phyloP scores from a whole-genome alignment of 2,329 filamentous ascomycete species.

The Penicillium sp. region DNA sequence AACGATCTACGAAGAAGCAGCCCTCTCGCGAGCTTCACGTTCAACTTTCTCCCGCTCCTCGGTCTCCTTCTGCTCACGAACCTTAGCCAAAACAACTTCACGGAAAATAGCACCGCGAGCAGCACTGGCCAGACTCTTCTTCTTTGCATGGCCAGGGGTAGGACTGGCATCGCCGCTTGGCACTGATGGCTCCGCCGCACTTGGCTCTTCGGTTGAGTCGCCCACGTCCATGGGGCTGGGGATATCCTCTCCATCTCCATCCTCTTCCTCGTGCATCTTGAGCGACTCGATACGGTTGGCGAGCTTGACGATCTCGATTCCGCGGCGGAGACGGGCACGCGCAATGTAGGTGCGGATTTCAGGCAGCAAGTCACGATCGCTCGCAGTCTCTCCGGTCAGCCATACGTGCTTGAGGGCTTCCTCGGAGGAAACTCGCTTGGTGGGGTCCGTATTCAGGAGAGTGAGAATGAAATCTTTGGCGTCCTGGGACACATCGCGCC shows the following conservation, averaged over 20 bases:
- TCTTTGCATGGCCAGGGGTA: slow-evolving; percentile 41
- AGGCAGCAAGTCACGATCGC: slow-evolving; percentile 93
- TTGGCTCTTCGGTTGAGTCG: slow-evolving; percentile 49
- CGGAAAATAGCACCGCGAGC: slow-evolving; percentile 78
- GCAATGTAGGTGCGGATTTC: slow-evolving; percentile 95
- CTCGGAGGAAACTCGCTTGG: slow-evolving; percentile 74
- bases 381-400: slow-evolving; percentile 88
- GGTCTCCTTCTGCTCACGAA: slow-evolving; percentile 85
- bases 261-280: slow-evolving; percentile 88
- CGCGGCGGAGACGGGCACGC: slow-evolving; percentile 84
- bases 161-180: slow-evolving; percentile 25
- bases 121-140: slow-evolving; percentile 55
- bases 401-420: slow-evolving; percentile 79
- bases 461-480: slow-evolving; percentile 90
- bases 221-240: slow-evolving; percentile 59
- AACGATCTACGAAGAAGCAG: slow-evolving; percentile 22
- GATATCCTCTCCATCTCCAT: slow-evolving; percentile 72
- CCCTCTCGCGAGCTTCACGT: slow-evolving; percentile 54
- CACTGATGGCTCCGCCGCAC: slow-evolving; percentile 11
- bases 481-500: slow-evolving; percentile 94
- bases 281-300: slow-evolving; percentile 92
- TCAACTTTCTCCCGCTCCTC: slow-evolving; percentile 71
- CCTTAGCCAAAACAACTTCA: slow-evolving; percentile 91
- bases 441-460: slow-evolving; percentile 75
- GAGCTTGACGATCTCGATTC: slow-evolving; percentile 94